A percentile compares a stretch with the other conserved stretches of the same genome.
Conservation (phyloP, 1,284 basidiomycete species). For the Singerocomus inundabilis region DNA sequence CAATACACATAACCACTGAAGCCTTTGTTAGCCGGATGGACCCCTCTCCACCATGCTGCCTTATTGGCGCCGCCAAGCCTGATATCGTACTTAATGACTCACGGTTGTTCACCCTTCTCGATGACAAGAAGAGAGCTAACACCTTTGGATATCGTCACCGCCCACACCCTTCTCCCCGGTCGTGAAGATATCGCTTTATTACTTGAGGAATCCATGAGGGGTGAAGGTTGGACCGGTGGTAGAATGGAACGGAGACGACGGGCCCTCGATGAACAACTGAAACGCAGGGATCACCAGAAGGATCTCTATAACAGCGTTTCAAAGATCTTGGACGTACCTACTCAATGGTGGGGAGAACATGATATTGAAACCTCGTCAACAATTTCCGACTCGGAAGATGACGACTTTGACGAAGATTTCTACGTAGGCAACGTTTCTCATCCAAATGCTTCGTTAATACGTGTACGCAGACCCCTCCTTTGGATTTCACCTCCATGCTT, state of each 20-base stretch:
- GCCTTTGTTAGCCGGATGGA: conserved; percentile 77
- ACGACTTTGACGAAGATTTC: conserved; percentile 43
- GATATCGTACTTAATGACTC: conserved; percentile 89
- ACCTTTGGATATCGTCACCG: conserved; percentile 83
- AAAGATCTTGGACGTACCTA: conserved; percentile 52
- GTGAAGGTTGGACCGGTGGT: conserved; percentile 70
- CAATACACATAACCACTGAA: conserved; percentile 7
- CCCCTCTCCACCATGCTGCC: conserved; percentile 91
- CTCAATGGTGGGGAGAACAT: conserved; percentile 64
- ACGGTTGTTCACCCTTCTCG: conserved; percentile 80
- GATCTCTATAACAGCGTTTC: conserved; percentile 54
- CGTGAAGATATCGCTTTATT: conserved; percentile 78
- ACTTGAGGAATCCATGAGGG: conserved; percentile 79
- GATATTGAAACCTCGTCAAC: conserved; percentile 37
- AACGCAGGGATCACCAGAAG: conserved; percentile 52
- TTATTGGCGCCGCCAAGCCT: conserved; percentile 87
- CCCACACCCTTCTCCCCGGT: conserved; percentile 74
- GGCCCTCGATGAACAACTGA: conserved; percentile 54
- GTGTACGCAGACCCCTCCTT: conserved; percentile 56
- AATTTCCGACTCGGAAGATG: conserved; percentile 45
- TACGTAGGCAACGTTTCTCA: conserved; percentile 46
- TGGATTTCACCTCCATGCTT: conserved; percentile 81
- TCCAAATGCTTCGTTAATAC: conserved; percentile 16
- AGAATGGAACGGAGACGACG: conserved; percentile 63
- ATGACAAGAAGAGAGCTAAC: conserved; percentile 75